These are phyloP conservation scores for Myxozyma kluyveri DNA, from an alignment of 805 yeast species.

Conservation along the genomic window DNA sequence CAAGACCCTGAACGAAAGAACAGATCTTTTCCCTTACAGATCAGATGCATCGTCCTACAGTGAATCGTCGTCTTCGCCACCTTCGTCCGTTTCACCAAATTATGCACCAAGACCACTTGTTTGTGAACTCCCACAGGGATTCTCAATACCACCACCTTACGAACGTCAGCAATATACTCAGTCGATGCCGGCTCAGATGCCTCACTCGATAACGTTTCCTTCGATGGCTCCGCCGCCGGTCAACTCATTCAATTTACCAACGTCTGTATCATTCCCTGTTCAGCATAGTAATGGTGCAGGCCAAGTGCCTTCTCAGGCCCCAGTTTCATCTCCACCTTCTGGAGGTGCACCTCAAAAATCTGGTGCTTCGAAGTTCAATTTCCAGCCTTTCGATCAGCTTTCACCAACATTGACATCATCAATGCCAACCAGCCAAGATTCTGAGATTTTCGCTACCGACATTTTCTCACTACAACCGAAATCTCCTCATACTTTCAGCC, in stretches of 20 bases:
- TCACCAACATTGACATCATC: constrained; percentile 20
- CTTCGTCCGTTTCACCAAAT: constrained; percentile 19
- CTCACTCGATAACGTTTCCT: not conserved
- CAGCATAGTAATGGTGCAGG: too few relatives aligned
- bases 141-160: constrained; percentile 2
- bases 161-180: constrained; percentile 4
- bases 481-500: constrained; percentile 28
- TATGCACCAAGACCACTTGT: constrained; percentile 5
- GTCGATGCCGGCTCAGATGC: constrained; percentile 5
- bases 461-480: constrained; percentile 22
- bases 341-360: constrained; percentile 13
- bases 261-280: too few relatives aligned
- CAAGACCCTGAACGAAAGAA: constrained; percentile 33
- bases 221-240: not conserved
- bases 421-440: constrained; percentile 9
- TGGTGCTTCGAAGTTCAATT: constrained; percentile 17
- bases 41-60: constrained; percentile 1
- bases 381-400: constrained; percentile 18
- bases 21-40: constrained; percentile 31
- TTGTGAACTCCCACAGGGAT: constrained; percentile 18
- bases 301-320: too few relatives aligned
- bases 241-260: too few relatives aligned
- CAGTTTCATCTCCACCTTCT: too few relatives aligned
- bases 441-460: constrained; percentile 7
- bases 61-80: constrained; percentile 5